Evolutionary conservation across 176 grass and related monocot species (phyloP).

Genomic region (Musa schizocarpa): DNA sequence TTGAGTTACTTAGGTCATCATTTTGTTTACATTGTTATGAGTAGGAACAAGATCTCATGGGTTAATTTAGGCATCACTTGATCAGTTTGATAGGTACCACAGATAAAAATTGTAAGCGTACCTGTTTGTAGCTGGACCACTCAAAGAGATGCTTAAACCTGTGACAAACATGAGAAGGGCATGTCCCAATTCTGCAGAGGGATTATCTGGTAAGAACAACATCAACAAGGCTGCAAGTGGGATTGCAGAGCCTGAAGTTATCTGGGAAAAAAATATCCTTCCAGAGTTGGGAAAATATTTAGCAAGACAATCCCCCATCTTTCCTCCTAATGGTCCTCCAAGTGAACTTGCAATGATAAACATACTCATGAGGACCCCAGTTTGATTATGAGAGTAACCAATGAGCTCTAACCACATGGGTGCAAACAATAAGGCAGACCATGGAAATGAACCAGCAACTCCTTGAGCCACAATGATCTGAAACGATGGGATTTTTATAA

Average conservation of each 20-base stretch:
- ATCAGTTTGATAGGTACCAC: not conserved
- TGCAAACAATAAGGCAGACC: conserved; percentile 62
- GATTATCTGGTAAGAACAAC: conserved; percentile 46
- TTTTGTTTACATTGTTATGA: not conserved
- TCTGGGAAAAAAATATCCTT: conserved; percentile 61
- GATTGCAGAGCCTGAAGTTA: conserved; percentile 70
- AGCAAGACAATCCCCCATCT: conserved; percentile 61
- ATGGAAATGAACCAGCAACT: conserved; percentile 76
- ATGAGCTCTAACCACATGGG: conserved; percentile 84
- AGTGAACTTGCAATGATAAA: conserved; percentile 58
- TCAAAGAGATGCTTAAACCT: conserved; percentile 83
- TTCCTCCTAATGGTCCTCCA: conserved; percentile 60
- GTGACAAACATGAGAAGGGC: conserved; percentile 72
- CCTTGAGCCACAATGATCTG: conserved; percentile 95
- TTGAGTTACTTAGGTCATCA: not conserved
- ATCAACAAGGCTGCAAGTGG: conserved; percentile 64
- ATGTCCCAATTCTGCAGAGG: conserved; percentile 36
- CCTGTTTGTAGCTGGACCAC: conserved; percentile 90
- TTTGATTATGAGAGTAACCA: conserved; percentile 48
- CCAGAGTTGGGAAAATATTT: conserved; percentile 49
- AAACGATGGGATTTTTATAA: conserved; percentile 67
- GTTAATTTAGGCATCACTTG: not conserved
- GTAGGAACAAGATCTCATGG: not conserved
- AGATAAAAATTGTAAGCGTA: conserved; percentile 10
- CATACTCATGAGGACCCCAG: conserved; percentile 31